Conservation (phyloP, 495 filamentous ascomycete species). For the Talaromyces nanjingensis region DNA sequence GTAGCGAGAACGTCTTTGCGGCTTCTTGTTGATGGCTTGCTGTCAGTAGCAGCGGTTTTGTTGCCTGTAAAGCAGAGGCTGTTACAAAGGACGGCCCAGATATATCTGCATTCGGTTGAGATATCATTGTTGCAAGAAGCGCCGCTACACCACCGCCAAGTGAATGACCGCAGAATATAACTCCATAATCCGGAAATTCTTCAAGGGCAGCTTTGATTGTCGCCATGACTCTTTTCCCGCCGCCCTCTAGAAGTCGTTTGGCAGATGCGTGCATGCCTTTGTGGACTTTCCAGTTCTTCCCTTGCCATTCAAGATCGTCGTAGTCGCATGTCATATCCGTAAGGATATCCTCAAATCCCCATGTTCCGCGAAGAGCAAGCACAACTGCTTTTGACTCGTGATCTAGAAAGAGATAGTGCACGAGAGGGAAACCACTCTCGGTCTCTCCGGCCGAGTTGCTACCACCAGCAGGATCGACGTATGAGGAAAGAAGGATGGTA, state of each 20-base stretch:
- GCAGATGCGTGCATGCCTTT: constrained; percentile 81
- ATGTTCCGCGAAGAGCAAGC: constrained; percentile 66
- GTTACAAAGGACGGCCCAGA: constrained; percentile 51
- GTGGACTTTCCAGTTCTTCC: constrained; percentile 64
- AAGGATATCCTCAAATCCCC: constrained; percentile 74
- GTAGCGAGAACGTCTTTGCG: constrained; percentile 42
- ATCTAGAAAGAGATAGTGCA: constrained; percentile 73
- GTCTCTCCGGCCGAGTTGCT: constrained; percentile 65
- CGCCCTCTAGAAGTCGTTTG: constrained; percentile 58
- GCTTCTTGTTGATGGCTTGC: constrained; percentile 17
- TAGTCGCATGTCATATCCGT: constrained; percentile 81
- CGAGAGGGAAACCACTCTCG: constrained; percentile 66
- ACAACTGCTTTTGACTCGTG: constrained; percentile 74
- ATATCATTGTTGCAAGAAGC: constrained; percentile 66
- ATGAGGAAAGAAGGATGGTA: constrained; percentile 68
- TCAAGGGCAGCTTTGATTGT: constrained; percentile 66
- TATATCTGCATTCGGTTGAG: constrained; percentile 47
- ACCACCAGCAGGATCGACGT: constrained; percentile 68
- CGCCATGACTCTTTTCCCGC: constrained; percentile 55
- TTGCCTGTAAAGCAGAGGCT: constrained; percentile 24
- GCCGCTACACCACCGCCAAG: constrained; percentile 71
- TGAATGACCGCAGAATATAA: constrained; percentile 71
- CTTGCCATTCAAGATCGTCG: constrained; percentile 62
- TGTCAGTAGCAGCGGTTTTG: constrained; percentile 35
- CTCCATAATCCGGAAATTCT: constrained; percentile 63